Evolutionary conservation across 2,329 filamentous ascomycete genomes (phyloP).

Genomic region (Akanthomyces dipterigenus): DNA sequence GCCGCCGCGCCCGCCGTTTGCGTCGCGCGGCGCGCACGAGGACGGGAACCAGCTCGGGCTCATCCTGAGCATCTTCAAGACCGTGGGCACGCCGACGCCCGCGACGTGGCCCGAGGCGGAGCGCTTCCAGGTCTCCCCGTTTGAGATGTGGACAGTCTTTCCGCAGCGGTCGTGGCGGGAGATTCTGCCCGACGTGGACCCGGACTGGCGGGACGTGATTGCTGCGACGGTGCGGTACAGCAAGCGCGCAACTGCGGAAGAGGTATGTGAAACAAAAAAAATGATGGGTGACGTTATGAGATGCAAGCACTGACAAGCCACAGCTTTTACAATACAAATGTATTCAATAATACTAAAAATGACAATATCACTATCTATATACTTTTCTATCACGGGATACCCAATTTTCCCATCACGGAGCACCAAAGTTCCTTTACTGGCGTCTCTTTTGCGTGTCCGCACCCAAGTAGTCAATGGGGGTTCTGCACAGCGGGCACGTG

Average conservation of each 20-base stretch:
- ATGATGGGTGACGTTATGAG: no score
- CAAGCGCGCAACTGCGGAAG: conserved; percentile 56
- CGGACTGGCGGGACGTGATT: conserved; percentile 58
- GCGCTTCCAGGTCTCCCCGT: conserved; percentile 66
- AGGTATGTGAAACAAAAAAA: conserved; percentile 28
- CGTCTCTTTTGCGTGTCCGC: conserved; percentile 33
- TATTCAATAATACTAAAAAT: conserved; percentile 10
- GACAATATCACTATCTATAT: conserved; percentile 17
- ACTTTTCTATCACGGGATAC: conserved; percentile 15
- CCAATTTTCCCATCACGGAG: neutral
- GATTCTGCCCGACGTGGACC: conserved; percentile 56
- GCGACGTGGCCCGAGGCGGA: conserved; percentile 76
- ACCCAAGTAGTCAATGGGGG: conserved; percentile 63
- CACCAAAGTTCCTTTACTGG: conserved; percentile 15
- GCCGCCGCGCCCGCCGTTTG: conserved; percentile 63
- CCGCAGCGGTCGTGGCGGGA: conserved; percentile 59
- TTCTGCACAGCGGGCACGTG: conserved; percentile 87
- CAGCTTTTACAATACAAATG: conserved; percentile 5
- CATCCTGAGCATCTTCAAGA: conserved; percentile 88
- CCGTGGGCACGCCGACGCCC: conserved; percentile 76
- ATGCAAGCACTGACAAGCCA: neutral
- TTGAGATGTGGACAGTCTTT: conserved; percentile 82
- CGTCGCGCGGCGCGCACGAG: conserved; percentile 64
- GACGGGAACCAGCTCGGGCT: conserved; percentile 87
- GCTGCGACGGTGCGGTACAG: conserved; percentile 64